Evolutionary conservation across 495 filamentous ascomycete genomes (phyloP).

Genomic region (Trichoderma asperelloides): DNA sequence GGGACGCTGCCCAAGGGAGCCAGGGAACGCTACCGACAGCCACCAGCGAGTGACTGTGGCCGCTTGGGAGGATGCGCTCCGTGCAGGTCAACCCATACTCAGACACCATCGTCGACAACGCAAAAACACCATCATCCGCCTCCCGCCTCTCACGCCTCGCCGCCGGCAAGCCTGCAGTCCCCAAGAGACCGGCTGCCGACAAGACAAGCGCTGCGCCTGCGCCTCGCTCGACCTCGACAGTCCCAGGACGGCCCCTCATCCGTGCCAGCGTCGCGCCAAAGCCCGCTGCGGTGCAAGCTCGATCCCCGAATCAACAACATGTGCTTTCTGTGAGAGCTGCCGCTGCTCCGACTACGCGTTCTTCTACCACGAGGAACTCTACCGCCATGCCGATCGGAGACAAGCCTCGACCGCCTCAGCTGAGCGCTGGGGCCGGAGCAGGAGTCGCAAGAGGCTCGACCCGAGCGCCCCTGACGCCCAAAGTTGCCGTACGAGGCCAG

Average conservation of each 20-base stretch:
- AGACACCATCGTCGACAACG: not conserved
- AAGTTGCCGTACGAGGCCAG: constrained; percentile 28
- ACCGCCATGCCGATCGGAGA: constrained; percentile 13
- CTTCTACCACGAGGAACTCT: constrained; percentile 6
- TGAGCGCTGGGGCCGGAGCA: constrained; percentile 25
- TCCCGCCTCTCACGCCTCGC: not conserved
- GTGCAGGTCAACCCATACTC: not conserved
- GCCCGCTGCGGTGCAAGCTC: not conserved
- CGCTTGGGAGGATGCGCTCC: not conserved
- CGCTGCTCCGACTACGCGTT: constrained; percentile 14
- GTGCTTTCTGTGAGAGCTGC: not conserved
- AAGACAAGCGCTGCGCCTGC: not conserved
- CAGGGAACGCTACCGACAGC: not conserved
- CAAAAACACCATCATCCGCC: not conserved
- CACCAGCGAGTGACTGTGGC: not conserved
- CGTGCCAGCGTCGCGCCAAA: not conserved
- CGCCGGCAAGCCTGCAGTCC: not conserved
- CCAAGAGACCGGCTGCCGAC: not conserved
- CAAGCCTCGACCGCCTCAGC: constrained; percentile 25
- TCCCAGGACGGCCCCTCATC: not conserved
- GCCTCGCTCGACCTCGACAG: not conserved
- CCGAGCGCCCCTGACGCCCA: constrained; percentile 37
- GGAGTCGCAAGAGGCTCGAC: constrained; percentile 27
- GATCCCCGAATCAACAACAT: not conserved
- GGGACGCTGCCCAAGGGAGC: not conserved